Base-by-base conservation (phyloP, 1,284 basidiomycete species). In the Papiliotrema terrestris region DNA sequence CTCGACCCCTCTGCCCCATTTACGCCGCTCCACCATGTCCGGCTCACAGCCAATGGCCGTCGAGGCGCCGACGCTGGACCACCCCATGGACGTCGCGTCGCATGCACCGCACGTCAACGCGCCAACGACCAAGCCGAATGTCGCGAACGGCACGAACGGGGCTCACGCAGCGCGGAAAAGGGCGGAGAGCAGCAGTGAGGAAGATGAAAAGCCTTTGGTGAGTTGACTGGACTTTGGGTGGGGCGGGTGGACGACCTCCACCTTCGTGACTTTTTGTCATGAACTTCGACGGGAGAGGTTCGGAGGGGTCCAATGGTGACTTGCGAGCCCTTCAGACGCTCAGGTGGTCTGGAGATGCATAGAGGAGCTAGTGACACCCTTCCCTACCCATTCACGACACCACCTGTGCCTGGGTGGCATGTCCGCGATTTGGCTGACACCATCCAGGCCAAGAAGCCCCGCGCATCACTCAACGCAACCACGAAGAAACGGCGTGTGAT, bases 121-220 rank as follows among this genome's bases (percentile, higher is more conserved):
- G n/a, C 35, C 54, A 29, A 44, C 44, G 44, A 54, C 53, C 26
- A 52, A 49, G 42, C 60, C 62, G 2, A 62, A 55, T 52, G 58
- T 55, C 15, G 6, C 5, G 29, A 32, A 32, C 29, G 29, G 29
- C 29, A 11, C 29, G 6, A 32, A 32, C 11, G 29, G 29, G 11
- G 5, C 29, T 32, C 29, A 32, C 11, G 29, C 29, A 11, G 51
- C 36, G 47, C 50, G 55, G 37, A 63, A 58, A 45, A 36, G 56
- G 15, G 56, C 49, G 25, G 62, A 46, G 19, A 54, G 47, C 29
- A 57, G 54, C 46, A 59, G 55, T 54, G 19, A n/a, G 17, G 75
- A 73, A 32, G 71, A 74, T 37, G 76, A 75, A 14, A 66, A 68
- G 49, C 77, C 77, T 46, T 55, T 76, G 57, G 75, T 76, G 52